Evolutionary conservation across 2,329 filamentous ascomycete species (phyloP).

Genomic region (Fusarium sp.): DNA sequence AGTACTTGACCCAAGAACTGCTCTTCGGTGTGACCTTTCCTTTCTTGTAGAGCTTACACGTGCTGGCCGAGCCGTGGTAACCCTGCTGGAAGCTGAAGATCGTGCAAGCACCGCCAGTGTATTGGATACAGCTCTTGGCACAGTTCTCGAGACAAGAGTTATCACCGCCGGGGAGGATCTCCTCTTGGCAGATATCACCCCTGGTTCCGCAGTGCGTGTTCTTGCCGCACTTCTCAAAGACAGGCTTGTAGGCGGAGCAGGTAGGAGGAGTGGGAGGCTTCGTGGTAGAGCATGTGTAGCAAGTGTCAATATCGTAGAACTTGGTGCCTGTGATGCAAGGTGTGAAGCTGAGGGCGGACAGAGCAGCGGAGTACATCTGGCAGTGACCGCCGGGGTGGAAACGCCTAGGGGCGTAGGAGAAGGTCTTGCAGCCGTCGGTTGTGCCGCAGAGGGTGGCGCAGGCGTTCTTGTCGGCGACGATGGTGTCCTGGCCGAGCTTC

Average conservation of each 20-base stretch:
- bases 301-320: slow-evolving; percentile 34
- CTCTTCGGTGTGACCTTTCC: slow-evolving; percentile 17
- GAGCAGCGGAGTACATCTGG: slow-evolving; percentile 11
- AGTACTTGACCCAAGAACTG: slow-evolving; percentile 25
- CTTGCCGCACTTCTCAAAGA: slow-evolving; percentile 18
- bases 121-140: slow-evolving; percentile 39
- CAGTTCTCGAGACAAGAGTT: slow-evolving; percentile 31
- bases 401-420: slow-evolving; percentile 16
- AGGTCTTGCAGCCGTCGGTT: slow-evolving; percentile 23
- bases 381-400: slow-evolving; percentile 3
- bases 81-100: slow-evolving; percentile 29
- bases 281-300: slow-evolving; percentile 18
- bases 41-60: slow-evolving; percentile 34
- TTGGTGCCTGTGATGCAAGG: slow-evolving; percentile 20
- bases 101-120: slow-evolving; percentile 11
- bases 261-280: slow-evolving; percentile 11
- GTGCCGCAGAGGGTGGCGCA: slow-evolving; percentile 21
- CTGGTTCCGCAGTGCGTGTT: slow-evolving; percentile 25
- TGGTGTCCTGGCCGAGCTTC: slow-evolving; percentile 8
- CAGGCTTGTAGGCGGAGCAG: slow-evolving; percentile 31
- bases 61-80: slow-evolving; percentile 1
- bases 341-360: slow-evolving; percentile 12
- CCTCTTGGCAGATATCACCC: slow-evolving; percentile 26
- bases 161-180: slow-evolving; percentile 14
- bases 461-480: not conserved